Conservation (phyloP, 805 yeast species). For the Metschnikowia lochheadii region DNA sequence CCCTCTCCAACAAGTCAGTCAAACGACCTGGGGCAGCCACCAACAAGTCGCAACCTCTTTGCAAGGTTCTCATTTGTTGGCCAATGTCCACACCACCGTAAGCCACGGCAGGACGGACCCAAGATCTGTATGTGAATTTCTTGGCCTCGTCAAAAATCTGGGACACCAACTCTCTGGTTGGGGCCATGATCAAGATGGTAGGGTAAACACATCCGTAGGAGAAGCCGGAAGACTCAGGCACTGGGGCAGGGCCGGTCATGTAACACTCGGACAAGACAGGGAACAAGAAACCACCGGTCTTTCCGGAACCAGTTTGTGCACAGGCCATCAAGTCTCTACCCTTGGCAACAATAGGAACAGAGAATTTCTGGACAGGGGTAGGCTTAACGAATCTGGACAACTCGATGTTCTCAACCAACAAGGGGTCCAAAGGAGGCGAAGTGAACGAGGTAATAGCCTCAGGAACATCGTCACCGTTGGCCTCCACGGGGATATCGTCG, state of each 20-base stretch:
- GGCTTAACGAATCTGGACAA: slow-evolving; percentile 91
- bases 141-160: slow-evolving; percentile 95
- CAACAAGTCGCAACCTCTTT: slow-evolving; percentile 90
- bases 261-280: slow-evolving; percentile 93
- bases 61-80: slow-evolving; percentile 80
- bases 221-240: slow-evolving; percentile 46
- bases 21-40: slow-evolving; percentile 99
- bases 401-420: slow-evolving; percentile 81
- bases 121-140: slow-evolving; percentile 94
- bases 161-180: slow-evolving; percentile 97
- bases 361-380: slow-evolving; percentile 94
- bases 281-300: slow-evolving; percentile 99
- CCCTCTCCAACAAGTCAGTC: slow-evolving; percentile 93
- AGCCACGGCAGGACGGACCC: slow-evolving; percentile 95
- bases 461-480: slow-evolving; percentile 91
- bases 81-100: slow-evolving; percentile 98
- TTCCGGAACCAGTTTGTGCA: slow-evolving; percentile 99
- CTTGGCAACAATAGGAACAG: slow-evolving; percentile 83
- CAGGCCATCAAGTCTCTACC: slow-evolving; percentile 95
- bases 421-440: slow-evolving; percentile 83
- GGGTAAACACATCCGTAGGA: slow-evolving; percentile 83
- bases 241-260: slow-evolving; percentile 76
- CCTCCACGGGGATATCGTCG: slow-evolving; percentile 98
- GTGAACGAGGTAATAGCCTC: slow-evolving; percentile 87
- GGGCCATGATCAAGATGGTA: slow-evolving; percentile 93